A percentile compares a stretch with the other conserved stretches of the same genome.
Conservation (phyloP, 2,329 filamentous ascomycete genomes). For the Pyricularia sp. region DNA sequence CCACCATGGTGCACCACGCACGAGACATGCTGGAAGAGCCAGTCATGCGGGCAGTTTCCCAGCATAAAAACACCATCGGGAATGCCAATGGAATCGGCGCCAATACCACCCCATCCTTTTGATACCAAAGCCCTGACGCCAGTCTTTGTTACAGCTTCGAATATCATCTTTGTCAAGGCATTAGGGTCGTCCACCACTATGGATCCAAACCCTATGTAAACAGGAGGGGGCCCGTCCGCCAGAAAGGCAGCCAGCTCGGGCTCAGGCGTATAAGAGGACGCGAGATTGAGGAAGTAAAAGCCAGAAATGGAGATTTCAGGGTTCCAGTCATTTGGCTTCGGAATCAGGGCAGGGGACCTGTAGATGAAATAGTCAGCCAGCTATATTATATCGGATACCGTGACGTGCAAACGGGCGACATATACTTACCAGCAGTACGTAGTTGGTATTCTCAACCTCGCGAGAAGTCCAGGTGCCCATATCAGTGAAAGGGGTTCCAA, state of each 20-base stretch:
- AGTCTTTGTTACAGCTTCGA: constrained; percentile 50
- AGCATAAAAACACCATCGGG: constrained; percentile 58
- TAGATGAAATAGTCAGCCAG: not conserved
- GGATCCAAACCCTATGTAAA: constrained; percentile 67
- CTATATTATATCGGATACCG: not conserved
- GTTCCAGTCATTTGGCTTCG: constrained; percentile 57
- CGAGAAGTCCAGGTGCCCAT: constrained; percentile 63
- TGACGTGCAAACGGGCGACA: not conserved
- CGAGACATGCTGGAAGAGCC: constrained; percentile 55
- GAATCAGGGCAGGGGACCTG: constrained; percentile 39
- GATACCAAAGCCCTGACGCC: constrained; percentile 60
- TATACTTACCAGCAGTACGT: constrained; percentile 54
- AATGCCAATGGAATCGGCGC: constrained; percentile 32
- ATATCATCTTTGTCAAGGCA: constrained; percentile 56
- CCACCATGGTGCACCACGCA: constrained; percentile 62
- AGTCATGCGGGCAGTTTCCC: constrained; percentile 63
- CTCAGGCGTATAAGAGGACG: constrained; percentile 46
- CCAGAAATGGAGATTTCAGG: constrained; percentile 62
- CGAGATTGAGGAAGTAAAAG: constrained; percentile 64
- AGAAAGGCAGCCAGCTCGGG: constrained; percentile 42
- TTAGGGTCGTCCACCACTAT: constrained; percentile 65
- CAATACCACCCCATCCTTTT: constrained; percentile 64
- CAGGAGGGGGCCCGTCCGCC: constrained; percentile 39
- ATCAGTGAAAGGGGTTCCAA: constrained; percentile 63
- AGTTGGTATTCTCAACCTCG: constrained; percentile 60